A percentile compares a stretch with the other conserved stretches of the same genome.
phyloP scores from a whole-genome alignment of 1,284 basidiomycete species.

The Blastosporella zonata region DNA sequence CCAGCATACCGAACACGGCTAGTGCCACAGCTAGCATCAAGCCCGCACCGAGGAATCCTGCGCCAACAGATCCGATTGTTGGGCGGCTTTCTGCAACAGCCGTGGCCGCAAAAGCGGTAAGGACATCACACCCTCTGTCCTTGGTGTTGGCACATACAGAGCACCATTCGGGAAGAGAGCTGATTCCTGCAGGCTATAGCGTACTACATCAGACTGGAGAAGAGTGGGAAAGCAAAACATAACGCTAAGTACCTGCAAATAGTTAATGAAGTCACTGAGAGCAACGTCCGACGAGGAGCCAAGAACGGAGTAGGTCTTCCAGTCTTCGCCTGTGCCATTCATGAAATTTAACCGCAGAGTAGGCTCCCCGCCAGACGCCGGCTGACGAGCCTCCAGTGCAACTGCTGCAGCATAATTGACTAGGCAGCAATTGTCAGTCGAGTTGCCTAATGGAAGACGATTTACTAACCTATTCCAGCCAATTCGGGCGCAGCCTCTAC shows the following conservation, averaged over 20 bases:
- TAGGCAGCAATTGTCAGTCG: constrained; percentile 23
- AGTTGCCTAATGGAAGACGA: not conserved
- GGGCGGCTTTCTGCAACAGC: constrained; percentile 31
- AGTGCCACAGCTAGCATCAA: constrained; percentile 46
- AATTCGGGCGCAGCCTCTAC: constrained; percentile 51
- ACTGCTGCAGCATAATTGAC: constrained; percentile 75
- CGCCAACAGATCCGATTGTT: constrained; percentile 51
- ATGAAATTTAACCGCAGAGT: constrained; percentile 75
- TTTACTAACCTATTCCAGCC: constrained; percentile 57
- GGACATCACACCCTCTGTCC: constrained; percentile 53
- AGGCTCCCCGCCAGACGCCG: constrained; percentile 42
- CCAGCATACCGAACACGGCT: constrained; percentile 37
- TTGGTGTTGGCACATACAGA: constrained; percentile 50
- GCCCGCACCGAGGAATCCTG: constrained; percentile 65
- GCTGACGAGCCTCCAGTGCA: constrained; percentile 66
- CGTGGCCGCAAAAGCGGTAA: constrained; percentile 37
- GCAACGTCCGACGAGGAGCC: constrained; percentile 45
- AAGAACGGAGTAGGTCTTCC: constrained; percentile 61
- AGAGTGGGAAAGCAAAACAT: not conserved
- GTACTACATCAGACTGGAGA: not conserved
- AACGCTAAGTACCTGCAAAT: constrained; percentile 44
- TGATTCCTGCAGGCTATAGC: constrained; percentile 45
- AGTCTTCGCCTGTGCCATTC: constrained; percentile 64
- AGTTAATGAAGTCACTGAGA: constrained; percentile 51
- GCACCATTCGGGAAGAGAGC: constrained; percentile 60